Evolutionary conservation across 2,329 filamentous ascomycete species (phyloP).

Genomic region (Pestalotiopsis fici): DNA sequence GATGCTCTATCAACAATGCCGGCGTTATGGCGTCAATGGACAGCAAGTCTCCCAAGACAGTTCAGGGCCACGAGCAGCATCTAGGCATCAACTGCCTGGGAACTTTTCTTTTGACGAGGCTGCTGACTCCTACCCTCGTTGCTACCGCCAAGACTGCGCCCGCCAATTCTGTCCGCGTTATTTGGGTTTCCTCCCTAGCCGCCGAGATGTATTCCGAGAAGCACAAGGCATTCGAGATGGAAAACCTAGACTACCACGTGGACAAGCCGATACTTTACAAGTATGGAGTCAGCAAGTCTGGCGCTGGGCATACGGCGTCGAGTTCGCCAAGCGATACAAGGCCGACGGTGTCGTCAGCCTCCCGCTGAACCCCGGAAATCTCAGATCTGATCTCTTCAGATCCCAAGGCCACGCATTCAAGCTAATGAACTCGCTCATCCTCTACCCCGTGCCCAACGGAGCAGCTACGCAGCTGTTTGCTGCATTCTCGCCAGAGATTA

Average conservation of each 20-base stretch:
- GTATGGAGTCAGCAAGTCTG: not conserved
- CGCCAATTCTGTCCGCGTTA: conserved; percentile 7
- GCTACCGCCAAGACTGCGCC: conserved; percentile 23
- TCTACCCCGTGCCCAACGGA: not conserved
- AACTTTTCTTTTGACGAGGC: conserved; percentile 28
- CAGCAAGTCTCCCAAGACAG: conserved; percentile 22
- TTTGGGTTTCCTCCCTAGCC: conserved; percentile 7
- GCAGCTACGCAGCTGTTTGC: not conserved
- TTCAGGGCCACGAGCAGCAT: conserved; percentile 33
- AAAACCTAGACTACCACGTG: conserved; percentile 16
- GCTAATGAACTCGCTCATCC: not conserved
- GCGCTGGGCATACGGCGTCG: not conserved
- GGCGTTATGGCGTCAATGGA: conserved; percentile 36
- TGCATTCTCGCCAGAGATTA: not conserved
- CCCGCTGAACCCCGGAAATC: conserved; percentile 3
- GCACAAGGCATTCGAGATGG: conserved; percentile 15
- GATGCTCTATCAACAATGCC: conserved; percentile 42
- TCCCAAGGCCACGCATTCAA: not conserved
- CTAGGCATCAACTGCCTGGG: conserved; percentile 29
- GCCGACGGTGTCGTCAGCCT: not conserved
- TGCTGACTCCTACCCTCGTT: conserved; percentile 25
- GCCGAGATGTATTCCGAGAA: conserved; percentile 8
- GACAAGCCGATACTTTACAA: conserved; percentile 8
- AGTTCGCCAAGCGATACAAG: not conserved
- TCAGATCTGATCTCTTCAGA: not conserved